Evolutionary conservation across 164 flowering plant genomes (phyloP).

Genomic region (Nymphaea thermarum): DNA sequence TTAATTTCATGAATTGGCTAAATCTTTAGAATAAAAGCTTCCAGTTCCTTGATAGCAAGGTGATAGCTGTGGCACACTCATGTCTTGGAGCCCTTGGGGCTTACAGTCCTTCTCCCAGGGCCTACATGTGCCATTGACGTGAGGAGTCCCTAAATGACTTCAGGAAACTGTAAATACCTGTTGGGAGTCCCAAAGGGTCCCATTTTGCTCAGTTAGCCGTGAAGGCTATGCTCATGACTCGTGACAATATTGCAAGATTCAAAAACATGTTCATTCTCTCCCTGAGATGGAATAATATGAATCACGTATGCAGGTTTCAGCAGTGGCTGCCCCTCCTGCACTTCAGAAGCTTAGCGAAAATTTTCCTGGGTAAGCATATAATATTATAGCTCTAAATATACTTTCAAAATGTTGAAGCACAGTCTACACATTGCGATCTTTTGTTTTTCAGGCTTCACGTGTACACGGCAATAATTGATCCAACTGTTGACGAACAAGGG

Average conservation of each 20-base stretch:
- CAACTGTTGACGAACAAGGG: conserved; percentile 83
- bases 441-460: conserved; percentile 58
- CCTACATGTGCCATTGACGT: background rate
- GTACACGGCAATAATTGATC: conserved; percentile 78
- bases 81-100: background rate
- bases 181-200: too few species aligned
- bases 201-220: too few species aligned
- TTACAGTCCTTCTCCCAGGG: background rate
- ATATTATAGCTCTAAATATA: background rate
- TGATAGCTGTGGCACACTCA: background rate
- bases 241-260: too few species aligned
- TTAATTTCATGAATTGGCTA: background rate
- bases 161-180: background rate
- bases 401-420: background rate
- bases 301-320: conserved; percentile 48
- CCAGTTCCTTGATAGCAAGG: background rate
- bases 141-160: background rate
- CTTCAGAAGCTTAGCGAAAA: conserved; percentile 84
- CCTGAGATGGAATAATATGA: too few species aligned
- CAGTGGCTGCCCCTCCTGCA: conserved; percentile 96
- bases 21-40: background rate
- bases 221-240: too few species aligned
- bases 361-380: conserved; percentile 63
- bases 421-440: background rate
- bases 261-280: too few species aligned